phyloP scores from a whole-genome alignment of 805 yeast species.

The Saccharomycopsis synnaedendra region DNA sequence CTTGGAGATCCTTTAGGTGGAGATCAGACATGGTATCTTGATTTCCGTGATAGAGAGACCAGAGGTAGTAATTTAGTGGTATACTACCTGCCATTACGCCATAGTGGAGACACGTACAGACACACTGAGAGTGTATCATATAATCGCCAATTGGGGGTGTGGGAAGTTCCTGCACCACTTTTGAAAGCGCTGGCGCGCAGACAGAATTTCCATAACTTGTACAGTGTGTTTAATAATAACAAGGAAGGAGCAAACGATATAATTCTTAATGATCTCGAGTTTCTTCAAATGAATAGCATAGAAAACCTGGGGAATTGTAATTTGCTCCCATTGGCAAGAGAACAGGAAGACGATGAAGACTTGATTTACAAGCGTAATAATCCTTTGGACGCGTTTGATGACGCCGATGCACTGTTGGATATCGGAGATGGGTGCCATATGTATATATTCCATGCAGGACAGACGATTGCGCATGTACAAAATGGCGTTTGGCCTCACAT shows the following conservation, averaged over 20 bases:
- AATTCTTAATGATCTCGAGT: conserved; percentile 12
- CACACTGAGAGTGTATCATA: conserved; percentile 2
- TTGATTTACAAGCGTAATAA: conserved; percentile 6
- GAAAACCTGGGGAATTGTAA: conserved; percentile 9
- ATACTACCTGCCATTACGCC: background rate
- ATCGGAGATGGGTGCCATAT: conserved; percentile 16
- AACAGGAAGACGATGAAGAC: background rate
- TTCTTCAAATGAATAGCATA: conserved; percentile 9
- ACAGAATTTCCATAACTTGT: conserved; percentile 10
- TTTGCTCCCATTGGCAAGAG: background rate
- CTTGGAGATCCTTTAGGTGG: conserved; percentile 16
- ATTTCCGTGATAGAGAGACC: conserved; percentile 3
- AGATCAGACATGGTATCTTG: conserved; percentile 12
- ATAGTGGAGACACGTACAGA: background rate
- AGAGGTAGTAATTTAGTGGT: conserved; percentile 2
- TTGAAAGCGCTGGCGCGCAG: conserved; percentile 1
- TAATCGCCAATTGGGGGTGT: conserved; percentile 12
- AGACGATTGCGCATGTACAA: too few relatives aligned
- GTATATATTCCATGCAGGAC: conserved; percentile 6
- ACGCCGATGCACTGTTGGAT: conserved; percentile 8
- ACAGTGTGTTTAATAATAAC: conserved; percentile 1
- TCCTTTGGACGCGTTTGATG: background rate
- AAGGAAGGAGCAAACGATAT: background rate
- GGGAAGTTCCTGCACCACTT: conserved; percentile 13
- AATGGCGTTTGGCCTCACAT: conserved; percentile 8